phyloP scores from a whole-genome alignment of 2,329 filamentous ascomycete genomes.

The Sporothrix brasiliensis region DNA sequence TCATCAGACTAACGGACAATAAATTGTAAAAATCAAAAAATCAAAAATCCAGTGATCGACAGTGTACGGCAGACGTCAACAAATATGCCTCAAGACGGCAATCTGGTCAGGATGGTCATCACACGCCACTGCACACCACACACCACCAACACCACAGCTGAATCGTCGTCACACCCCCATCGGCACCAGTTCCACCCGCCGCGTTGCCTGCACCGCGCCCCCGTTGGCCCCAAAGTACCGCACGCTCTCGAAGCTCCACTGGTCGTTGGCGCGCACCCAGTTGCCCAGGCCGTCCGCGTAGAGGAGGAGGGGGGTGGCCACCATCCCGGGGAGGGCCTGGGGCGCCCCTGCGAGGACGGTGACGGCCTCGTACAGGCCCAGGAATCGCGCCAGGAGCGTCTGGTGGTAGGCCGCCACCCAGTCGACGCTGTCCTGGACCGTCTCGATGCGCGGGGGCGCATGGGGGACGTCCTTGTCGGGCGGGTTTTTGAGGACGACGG shows the following conservation, averaged over 20 bases:
- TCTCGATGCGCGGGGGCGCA: neutral
- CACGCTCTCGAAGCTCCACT: constrained; percentile 39
- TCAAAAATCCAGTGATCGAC: too few relatives aligned
- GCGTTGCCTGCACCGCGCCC: constrained; percentile 1
- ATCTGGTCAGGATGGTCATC: too few relatives aligned
- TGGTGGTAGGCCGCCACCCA: constrained; percentile 32
- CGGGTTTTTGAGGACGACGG: constrained; percentile 38
- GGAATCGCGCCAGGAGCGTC: constrained; percentile 31
- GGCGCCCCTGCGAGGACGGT: neutral
- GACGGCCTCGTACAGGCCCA: constrained; percentile 27
- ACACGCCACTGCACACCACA: too few relatives aligned
- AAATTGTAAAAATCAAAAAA: too few relatives aligned
- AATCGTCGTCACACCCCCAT: neutral
- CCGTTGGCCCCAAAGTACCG: constrained; percentile 36
- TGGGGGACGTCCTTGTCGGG: neutral
- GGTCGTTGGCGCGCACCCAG: constrained; percentile 37
- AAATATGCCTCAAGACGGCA: too few relatives aligned
- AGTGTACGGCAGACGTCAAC: too few relatives aligned
- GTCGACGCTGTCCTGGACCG: constrained; percentile 35
- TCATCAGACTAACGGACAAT: too few relatives aligned
- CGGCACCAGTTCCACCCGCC: constrained; percentile 14
- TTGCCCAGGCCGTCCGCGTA: constrained; percentile 37
- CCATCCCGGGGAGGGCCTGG: neutral
- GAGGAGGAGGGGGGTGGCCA: constrained; percentile 22
- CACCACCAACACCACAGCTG: too few relatives aligned